Percentiles rank a stretch among this genome's conserved stretches.
Conservation (phyloP, 2,329 filamentous ascomycete genomes). For the Mycosphaerella arachidis region DNA sequence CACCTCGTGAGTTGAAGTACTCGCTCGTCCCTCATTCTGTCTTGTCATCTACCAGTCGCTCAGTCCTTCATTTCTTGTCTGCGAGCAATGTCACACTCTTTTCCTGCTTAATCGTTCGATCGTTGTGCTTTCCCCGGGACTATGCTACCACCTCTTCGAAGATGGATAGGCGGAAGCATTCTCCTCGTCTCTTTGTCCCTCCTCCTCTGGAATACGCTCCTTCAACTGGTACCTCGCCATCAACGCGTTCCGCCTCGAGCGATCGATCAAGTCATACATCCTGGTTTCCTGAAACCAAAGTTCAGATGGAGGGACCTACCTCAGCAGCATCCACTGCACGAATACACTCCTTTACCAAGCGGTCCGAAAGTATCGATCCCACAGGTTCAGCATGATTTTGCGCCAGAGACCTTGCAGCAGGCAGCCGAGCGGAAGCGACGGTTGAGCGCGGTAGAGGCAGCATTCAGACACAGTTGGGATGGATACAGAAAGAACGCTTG, state of each 20-base stretch:
- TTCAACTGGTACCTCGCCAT: background rate
- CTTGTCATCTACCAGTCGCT: background rate
- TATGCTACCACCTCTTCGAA: slow-evolving; percentile 27
- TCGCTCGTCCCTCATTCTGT: background rate
- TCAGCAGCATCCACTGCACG: slow-evolving; percentile 64
- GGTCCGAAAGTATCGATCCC: slow-evolving; percentile 66
- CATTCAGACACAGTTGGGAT: slow-evolving; percentile 74
- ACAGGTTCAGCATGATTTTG: slow-evolving; percentile 69
- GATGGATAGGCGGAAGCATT: slow-evolving; percentile 24
- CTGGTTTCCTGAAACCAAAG: slow-evolving; percentile 23
- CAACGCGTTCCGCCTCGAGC: slow-evolving; percentile 1
- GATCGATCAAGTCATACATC: slow-evolving; percentile 23
- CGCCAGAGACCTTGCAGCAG: slow-evolving; percentile 55
- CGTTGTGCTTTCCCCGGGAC: slow-evolving; percentile 5
- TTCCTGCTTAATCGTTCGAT: slow-evolving; percentile 3
- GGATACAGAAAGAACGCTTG: slow-evolving; percentile 78
- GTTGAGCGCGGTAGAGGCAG: slow-evolving; percentile 62
- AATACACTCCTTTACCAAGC: slow-evolving; percentile 68
- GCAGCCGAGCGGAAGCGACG: slow-evolving; percentile 61
- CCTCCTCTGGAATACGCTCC: slow-evolving; percentile 14
- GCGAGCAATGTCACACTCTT: slow-evolving; percentile 5
- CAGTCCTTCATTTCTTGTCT: background rate
- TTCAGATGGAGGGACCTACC: slow-evolving; percentile 32
- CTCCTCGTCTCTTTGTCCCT: slow-evolving; percentile 22
- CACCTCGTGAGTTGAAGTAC: background rate